Base-by-base conservation (phyloP, 495 filamentous ascomycete species). In the Monascus purpureus region DNA sequence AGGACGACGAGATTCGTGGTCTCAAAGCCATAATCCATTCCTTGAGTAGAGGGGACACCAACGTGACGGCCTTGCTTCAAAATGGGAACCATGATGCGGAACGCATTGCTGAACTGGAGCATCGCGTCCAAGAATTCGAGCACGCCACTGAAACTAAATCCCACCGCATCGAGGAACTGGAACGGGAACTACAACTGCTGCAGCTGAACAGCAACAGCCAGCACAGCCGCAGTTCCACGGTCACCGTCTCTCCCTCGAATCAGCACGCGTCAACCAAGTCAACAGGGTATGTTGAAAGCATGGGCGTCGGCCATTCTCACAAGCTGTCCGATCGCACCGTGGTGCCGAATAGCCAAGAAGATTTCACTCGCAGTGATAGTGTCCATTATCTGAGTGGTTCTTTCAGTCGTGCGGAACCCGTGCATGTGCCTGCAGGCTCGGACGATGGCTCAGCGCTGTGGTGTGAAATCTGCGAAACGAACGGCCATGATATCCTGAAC, bases 11-110 rank as follows among this genome's bases (percentile, higher is more conserved):
- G 57, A 96, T 97, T 42, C 72, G 87, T 17, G 92, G 90, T 25
- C 62, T 97, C 32, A 96, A 96, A 56, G 90, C 90, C 22, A 96
- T 97, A 45, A 95, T 97, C 29, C 90, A 96, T 53, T 93, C 85
- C 7, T 60, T 97, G 19, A 93, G 83, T 47, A 62, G 80, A 28
- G 82, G 66, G 65, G 34, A 73, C 70, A 31, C 72, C 63, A 31
- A 55, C 40, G 38, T 52, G 7, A 43, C 46, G 20, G 41, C 40
- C 15, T 17, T 52, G 16, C 43, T 37, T 17, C 53, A 48, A 19
- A 55, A 55, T 39, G 50, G 44, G 25, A 24, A 58, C 6, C 47
- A 57, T 5, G 42, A 49, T 20, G 29, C 50, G 12, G 58, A 59
- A 31, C 57, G 53, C 8, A 20, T 66, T 6, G 34, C 47, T 18